Evolutionary conservation across 306 rosid species (phyloP), one percentile per base, ranked within the genome.

Genomic region (Quercus cerris): DNA sequence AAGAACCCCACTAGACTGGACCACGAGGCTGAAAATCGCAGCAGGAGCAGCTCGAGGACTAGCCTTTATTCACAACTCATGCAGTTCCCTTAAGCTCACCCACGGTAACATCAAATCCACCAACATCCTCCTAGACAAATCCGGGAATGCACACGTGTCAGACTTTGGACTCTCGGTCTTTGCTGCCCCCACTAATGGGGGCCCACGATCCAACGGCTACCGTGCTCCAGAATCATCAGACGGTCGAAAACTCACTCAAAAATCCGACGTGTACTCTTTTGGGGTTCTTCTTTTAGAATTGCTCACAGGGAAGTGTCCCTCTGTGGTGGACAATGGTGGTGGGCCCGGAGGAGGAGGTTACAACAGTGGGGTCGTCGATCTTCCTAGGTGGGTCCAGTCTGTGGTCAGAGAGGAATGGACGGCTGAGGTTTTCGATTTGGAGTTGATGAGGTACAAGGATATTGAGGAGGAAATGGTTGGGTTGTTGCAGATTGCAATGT

Each of bases 361-460:
- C 54, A 88, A 83, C 2, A 15, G 84, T 27, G 92, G 86, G 46
- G 85, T 44, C 4, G 71, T 87, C 67, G 97, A 94, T 28, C 88
- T 94, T 0, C 97, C 97, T 0, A 66, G 89, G 82, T 94, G 97
- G 98, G 97, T 94, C 0, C 93, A 91, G 81, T 94, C 98, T 0
- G 98, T 94, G 80, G 98, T 89, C 62, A 86, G 97, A 20, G 98
- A 91, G 81, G 93, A 94, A 25, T 94, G 98, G 98, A 94, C 97
- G 64, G 97, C 97, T 11, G 98, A 94, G 85, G 98, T 94, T 27
- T 94, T 94, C 64, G 98, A 94, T 81, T 82, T 94, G 70, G 98
- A 94, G 88, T 81, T 94, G 74, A 87, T 94, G 98, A 91, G 93
- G 87, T 94, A 91, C 56, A 91, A 86, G 85, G 97, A 94, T 70